Evolutionary conservation across 371 early-diverging fungal species (phyloP).

Genomic region (Apophysomyces elegans): DNA sequence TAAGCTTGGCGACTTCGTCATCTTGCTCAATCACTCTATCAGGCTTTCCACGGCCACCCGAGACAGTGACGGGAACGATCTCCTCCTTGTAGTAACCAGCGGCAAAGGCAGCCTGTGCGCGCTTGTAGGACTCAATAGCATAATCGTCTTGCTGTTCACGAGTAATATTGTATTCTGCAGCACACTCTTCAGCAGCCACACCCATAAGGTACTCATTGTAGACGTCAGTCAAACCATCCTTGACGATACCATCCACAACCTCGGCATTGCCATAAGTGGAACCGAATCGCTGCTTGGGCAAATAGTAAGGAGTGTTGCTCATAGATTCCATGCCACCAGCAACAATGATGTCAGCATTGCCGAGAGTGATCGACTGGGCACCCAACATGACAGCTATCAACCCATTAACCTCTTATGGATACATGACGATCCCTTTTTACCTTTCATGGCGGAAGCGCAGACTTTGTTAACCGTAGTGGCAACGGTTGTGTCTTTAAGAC

Average conservation of each 20-base stretch:
- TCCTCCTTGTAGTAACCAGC: constrained; percentile 83
- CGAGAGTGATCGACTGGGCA: constrained; percentile 84
- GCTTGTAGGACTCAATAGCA: constrained; percentile 87
- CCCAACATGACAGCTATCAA: constrained; percentile 79
- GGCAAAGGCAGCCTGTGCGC: constrained; percentile 83
- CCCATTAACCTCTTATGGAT: background rate
- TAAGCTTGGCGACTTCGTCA: constrained; percentile 79
- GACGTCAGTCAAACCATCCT: constrained; percentile 94
- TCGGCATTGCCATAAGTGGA: constrained; percentile 87
- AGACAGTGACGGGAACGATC: constrained; percentile 86
- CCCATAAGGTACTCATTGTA: constrained; percentile 92
- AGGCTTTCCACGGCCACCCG: constrained; percentile 86
- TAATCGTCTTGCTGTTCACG: constrained; percentile 90
- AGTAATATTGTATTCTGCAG: constrained; percentile 78
- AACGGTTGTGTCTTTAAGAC: constrained; percentile 71
- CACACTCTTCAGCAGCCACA: constrained; percentile 91
- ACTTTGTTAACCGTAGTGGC: constrained; percentile 98
- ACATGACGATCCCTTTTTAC: constrained; percentile 33
- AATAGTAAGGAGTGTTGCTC: constrained; percentile 94
- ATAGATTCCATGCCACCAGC: constrained; percentile 98
- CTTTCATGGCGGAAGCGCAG: constrained; percentile 97
- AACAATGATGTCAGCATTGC: constrained; percentile 82
- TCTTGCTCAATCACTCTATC: constrained; percentile 76
- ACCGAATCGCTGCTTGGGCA: constrained; percentile 81
- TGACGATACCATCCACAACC: constrained; percentile 85